Evolutionary conservation across 2,329 filamentous ascomycete species (phyloP), one percentile per base, ranked within the genome.

Genomic region (Celoporthe dispersa): DNA sequence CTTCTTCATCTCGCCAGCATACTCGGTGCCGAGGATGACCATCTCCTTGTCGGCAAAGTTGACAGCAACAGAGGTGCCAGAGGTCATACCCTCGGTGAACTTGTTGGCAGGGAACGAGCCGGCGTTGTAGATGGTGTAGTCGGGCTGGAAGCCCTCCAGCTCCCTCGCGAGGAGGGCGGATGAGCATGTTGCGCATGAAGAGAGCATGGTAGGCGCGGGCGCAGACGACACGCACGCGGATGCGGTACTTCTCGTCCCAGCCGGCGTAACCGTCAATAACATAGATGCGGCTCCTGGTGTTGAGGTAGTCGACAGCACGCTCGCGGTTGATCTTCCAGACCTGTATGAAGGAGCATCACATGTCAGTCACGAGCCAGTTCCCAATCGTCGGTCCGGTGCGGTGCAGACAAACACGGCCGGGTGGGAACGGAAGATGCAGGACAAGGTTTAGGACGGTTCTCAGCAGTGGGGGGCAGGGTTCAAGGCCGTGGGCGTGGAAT

Each of bases 181-280:
- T 99, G 80, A 99, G 92, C 96, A 99, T 99, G 88, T 99, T 99
- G 80, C 94, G 93, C 96, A 99, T 99, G 90, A 99, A 99, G 75
- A 99, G 90, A 73, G 96, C 96, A 88, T 99, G 96, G 88, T 99
- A 99, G 83, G 96, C 96, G 81, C 96, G 94, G 75, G 96, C 96
- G 85, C 96, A 99, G 80, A 99, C 94, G 74, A 99, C 95, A 79
- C 96, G 94, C 78, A 99, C 96, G 78, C 91, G 93, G 85, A 99
- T 98, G 76, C 94, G 90, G 88, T 99, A 99, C 82, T 96, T 94
- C 86, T 97, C 92, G 78, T 99, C 96, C 96, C 96, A 99, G 81
- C 96, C 96, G 75, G 96, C 96, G 81, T 91, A 99, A 75, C 96
- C 96, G 81, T 99, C 96, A 75, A 99, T 88, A 75, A 99, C 96